A percentile compares a stretch with the other conserved stretches of the same genome.
phyloP scores from a whole-genome alignment of 495 filamentous ascomycete species.

The Penicillium soppii region DNA sequence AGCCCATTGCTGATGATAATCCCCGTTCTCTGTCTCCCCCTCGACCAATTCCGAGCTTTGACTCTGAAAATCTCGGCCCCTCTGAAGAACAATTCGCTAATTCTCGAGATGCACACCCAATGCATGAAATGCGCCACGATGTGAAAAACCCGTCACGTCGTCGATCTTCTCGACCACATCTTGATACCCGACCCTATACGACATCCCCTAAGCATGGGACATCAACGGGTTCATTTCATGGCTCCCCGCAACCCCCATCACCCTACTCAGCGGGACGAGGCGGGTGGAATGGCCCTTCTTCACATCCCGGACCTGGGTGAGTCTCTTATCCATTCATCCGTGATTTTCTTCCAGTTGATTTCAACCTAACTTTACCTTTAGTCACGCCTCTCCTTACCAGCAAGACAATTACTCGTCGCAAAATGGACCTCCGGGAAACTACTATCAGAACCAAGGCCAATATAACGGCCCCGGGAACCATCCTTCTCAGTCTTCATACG shows the following conservation, averaged over 20 bases:
- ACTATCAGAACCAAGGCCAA: slow-evolving; percentile 54
- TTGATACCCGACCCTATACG: slow-evolving; percentile 51
- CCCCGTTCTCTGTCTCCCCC: slow-evolving; percentile 39
- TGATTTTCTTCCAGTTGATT: slow-evolving; percentile 9
- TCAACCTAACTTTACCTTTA: slow-evolving; percentile 18
- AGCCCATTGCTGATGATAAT: slow-evolving; percentile 24
- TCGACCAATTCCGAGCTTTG: slow-evolving; percentile 35
- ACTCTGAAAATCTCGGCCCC: slow-evolving; percentile 27
- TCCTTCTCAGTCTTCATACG: slow-evolving; percentile 46
- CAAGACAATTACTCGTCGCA: slow-evolving; percentile 46
- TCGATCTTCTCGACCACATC: slow-evolving; percentile 31
- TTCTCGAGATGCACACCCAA: slow-evolving; percentile 33
- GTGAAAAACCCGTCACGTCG: slow-evolving; percentile 27
- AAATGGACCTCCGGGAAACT: slow-evolving; percentile 47
- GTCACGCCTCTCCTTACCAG: slow-evolving; percentile 52
- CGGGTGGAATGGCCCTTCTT: slow-evolving; percentile 55
- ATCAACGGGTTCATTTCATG: slow-evolving; percentile 61
- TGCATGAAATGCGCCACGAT: slow-evolving; percentile 38
- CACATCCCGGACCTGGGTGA: slow-evolving; percentile 61
- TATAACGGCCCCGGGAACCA: slow-evolving; percentile 53
- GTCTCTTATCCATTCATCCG: slow-evolving; percentile 15
- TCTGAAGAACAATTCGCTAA: slow-evolving; percentile 20
- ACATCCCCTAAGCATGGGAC: slow-evolving; percentile 59
- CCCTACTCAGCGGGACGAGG: slow-evolving; percentile 59
- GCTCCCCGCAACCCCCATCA: slow-evolving; percentile 66